These are phyloP conservation scores for Microstegium vimineum DNA, from an alignment of 176 grass and related monocot genomes.

Conservation along the genomic window DNA sequence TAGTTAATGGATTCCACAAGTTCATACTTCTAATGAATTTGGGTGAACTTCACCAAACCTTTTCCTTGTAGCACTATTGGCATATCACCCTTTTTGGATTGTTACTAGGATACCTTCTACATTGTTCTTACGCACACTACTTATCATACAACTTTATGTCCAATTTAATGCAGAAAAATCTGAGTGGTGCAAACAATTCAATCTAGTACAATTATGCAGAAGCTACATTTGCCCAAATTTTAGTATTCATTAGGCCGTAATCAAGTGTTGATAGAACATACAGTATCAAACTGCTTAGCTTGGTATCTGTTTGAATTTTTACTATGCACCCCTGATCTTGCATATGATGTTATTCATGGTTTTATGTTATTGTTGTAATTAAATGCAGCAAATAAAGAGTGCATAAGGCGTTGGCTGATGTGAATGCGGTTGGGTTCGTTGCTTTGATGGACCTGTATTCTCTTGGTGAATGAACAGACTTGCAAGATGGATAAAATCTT, in stretches of 20 bases:
- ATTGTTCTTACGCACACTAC: not conserved
- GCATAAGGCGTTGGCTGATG: slow-evolving; percentile 22
- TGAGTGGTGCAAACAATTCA: not conserved
- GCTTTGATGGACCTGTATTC: slow-evolving; percentile 7
- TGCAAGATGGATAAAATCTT: not conserved
- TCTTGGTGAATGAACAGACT: not conserved
- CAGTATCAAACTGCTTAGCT: not conserved
- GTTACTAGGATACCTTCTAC: not conserved
- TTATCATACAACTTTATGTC: not conserved
- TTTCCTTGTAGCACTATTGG: not conserved
- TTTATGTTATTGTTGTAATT: slow-evolving; percentile 16
- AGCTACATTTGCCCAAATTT: not conserved
- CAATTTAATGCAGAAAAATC: not conserved
- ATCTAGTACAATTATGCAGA: not conserved
- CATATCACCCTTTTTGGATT: not conserved
- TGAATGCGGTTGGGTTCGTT: not conserved
- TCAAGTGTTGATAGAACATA: not conserved
- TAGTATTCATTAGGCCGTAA: not conserved
- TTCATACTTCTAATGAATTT: not conserved
- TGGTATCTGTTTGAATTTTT: not conserved
- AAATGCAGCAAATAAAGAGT: slow-evolving; percentile 37
- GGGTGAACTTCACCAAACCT: not conserved
- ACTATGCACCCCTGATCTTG: not conserved
- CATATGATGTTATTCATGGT: not conserved
- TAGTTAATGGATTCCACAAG: not conserved